Conservation (phyloP, 2,329 filamentous ascomycete genomes). For the Trichoderma breve region DNA sequence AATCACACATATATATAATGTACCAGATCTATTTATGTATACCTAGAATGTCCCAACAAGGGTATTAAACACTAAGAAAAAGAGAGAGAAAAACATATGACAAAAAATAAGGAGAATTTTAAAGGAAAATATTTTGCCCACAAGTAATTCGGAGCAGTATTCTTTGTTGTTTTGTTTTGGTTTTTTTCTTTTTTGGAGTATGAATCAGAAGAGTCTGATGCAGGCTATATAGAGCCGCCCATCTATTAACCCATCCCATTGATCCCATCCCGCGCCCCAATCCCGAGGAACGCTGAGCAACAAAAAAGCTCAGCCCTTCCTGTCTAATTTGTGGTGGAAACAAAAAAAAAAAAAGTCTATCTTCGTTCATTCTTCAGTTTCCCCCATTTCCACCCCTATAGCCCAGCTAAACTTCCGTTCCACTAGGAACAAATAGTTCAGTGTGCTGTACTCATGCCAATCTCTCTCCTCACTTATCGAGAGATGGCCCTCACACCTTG, state of each 20-base stretch:
- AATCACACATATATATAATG: not conserved
- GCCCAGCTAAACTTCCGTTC: not conserved
- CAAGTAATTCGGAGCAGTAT: not conserved
- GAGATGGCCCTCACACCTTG: not conserved
- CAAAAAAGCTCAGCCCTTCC: not conserved
- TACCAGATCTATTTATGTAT: constrained; percentile 10
- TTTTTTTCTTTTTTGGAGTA: not conserved
- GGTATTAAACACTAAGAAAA: constrained; percentile 18
- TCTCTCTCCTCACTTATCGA: not conserved
- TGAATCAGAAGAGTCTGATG: constrained; percentile 5
- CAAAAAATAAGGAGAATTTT: not conserved
- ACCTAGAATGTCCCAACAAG: not conserved
- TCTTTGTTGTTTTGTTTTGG: not conserved
- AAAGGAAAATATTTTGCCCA: not conserved
- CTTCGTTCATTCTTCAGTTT: constrained; percentile 17
- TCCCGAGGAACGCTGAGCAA: not conserved
- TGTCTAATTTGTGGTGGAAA: not conserved
- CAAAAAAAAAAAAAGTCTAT: constrained; percentile 10
- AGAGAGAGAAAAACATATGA: not conserved
- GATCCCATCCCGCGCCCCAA: not conserved
- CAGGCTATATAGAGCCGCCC: not conserved
- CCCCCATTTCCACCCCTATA: not conserved
- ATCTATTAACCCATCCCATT: constrained; percentile 7
- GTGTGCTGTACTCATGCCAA: not conserved
- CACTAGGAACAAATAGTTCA: not conserved